These are phyloP conservation scores for Aspergillus fumigatus DNA, from an alignment of 2,329 filamentous ascomycete species.

Conservation along the genomic window DNA sequence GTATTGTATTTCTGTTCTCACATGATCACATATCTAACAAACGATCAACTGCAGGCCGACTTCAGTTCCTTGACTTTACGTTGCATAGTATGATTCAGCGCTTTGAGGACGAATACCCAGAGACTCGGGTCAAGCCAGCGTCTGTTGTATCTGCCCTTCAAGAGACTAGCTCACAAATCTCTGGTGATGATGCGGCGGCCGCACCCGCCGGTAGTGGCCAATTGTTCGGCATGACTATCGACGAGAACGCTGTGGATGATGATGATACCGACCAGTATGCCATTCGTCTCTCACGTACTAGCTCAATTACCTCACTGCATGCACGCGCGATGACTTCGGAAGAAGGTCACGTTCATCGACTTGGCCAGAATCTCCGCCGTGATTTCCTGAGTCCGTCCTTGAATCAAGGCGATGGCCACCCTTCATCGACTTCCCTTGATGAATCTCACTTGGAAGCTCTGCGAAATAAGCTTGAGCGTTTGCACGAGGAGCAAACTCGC, in stretches of 20 bases:
- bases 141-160: conserved; percentile 13
- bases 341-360: conserved; percentile 66
- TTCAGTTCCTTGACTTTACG: conserved; percentile 84
- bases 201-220: conserved; percentile 29
- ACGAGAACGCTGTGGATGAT: conserved; percentile 34
- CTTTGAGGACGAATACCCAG: conserved; percentile 94
- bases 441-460: conserved; percentile 44
- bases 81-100: conserved; percentile 87
- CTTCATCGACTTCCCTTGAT: conserved; percentile 30
- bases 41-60: conserved; percentile 50
- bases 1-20: conserved; percentile 10
- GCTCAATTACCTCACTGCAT: conserved; percentile 64
- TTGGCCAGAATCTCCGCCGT: conserved; percentile 62
- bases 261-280: conserved; percentile 41
- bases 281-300: conserved; percentile 53
- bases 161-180: conserved; percentile 32
- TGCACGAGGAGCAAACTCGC: conserved; percentile 40
- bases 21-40: conserved; percentile 1
- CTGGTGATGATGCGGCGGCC: conserved; percentile 25
- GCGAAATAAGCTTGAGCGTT: conserved; percentile 39
- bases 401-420: conserved; percentile 33
- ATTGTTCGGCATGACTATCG: conserved; percentile 23
- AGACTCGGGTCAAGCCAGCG: conserved; percentile 59
- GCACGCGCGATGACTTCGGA: conserved; percentile 61
- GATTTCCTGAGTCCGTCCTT: conserved; percentile 54